Evolutionary conservation across 2,329 filamentous ascomycete genomes (phyloP).

Genomic region (Pseudophaeomoniella oleicola): DNA sequence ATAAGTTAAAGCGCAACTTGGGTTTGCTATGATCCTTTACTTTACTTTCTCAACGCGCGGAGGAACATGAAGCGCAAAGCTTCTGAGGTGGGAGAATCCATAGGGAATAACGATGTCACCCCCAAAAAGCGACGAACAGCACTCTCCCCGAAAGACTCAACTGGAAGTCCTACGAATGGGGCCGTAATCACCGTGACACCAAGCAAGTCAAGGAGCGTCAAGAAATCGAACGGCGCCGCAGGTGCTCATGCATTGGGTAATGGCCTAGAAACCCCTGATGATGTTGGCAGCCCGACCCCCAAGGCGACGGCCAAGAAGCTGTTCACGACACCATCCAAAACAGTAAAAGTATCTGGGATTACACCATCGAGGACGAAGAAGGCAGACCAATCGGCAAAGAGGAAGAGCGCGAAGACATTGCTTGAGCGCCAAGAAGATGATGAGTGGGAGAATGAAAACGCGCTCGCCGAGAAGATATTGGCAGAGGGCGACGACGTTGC

Average conservation of each 20-base stretch:
- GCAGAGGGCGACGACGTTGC: slow-evolving; percentile 27
- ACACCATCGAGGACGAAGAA: slow-evolving; percentile 55
- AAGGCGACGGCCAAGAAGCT: slow-evolving; percentile 18
- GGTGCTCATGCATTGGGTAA: background rate
- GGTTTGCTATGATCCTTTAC: too few species aligned
- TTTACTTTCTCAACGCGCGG: too few species aligned
- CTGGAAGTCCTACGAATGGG: slow-evolving; percentile 7
- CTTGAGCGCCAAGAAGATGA: slow-evolving; percentile 61
- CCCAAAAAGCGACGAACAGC: slow-evolving; percentile 21
- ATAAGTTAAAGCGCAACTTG: too few species aligned
- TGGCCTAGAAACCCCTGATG: too few species aligned
- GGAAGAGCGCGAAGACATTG: slow-evolving; percentile 66
- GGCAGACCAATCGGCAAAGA: slow-evolving; percentile 71
- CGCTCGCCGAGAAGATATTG: slow-evolving; percentile 54
- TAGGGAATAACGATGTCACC: slow-evolving; percentile 16
- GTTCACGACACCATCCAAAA: slow-evolving; percentile 26
- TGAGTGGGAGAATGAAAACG: slow-evolving; percentile 48
- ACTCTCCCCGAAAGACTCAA: slow-evolving; percentile 6
- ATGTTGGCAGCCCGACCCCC: slow-evolving; percentile 9
- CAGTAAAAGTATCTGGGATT: slow-evolving; percentile 7
- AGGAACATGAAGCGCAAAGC: background rate
- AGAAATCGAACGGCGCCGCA: slow-evolving; percentile 8
- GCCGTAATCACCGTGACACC: background rate
- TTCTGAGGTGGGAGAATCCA: background rate
- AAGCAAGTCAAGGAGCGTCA: background rate